Base-by-base conservation (phyloP, 75 land plant species). In the Gnetum montanum region DNA sequence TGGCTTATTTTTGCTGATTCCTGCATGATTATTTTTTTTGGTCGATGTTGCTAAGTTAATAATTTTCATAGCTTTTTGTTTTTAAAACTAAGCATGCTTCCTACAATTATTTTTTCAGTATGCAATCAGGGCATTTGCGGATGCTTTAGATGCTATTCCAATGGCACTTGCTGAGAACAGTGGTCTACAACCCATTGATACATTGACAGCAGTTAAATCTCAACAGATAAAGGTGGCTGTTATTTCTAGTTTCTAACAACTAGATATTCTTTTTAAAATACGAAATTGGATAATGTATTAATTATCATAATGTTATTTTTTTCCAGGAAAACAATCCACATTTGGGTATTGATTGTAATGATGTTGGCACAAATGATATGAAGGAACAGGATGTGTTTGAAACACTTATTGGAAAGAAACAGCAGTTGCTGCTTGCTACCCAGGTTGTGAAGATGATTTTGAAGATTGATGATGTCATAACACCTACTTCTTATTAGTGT, bases 401-500 rank as follows among this genome's bases (percentile, higher is more conserved):
- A 73, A 94, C 96, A 3, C 57, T 94, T 54, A 90, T 90, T 22
- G 96, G 98, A 35, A 94, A 94, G 59, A 86, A 94, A 75, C 98
- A 93, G 54, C 98, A 94, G 70, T 61, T 94, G 18, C 36, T 89
- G 20, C 74, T 90, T 28, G 98, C 98, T 16, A 94, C 98, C 1
- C 98, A 90, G 66, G 98, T 94, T n/a, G 98, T 94, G 40, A 94
- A 94, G 70, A 94, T 94, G 98, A 94, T 94, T 43, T 63, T 94
- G 37, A 94, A 94, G 60, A 94, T 94, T 57, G 96, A 94, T 65
- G 96, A 93, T 69, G 98, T 93, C 20, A 93, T 93, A 50, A 67
- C 87, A 45, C 84, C 98, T 5, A 69, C 91, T 11, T 74, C 69
- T 4, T 88, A 65, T 51, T 88, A 45, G 6, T 25, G 18, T 20